These are phyloP conservation scores for Coccomyxa subellipsoidea DNA, from an alignment of 163 green algal species.

Conservation along the genomic window DNA sequence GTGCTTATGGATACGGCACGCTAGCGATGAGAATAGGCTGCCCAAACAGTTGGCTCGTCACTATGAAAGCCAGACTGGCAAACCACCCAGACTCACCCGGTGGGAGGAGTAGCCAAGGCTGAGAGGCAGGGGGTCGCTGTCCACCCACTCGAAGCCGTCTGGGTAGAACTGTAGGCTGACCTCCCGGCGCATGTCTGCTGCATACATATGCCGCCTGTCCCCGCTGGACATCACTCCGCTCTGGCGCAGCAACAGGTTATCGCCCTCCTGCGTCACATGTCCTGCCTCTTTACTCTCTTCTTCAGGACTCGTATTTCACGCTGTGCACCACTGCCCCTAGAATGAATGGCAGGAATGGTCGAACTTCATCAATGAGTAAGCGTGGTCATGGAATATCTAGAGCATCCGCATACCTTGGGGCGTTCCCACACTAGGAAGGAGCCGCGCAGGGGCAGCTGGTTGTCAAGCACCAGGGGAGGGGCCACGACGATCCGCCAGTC, in stretches of 20 bases:
- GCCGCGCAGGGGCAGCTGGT: constrained; percentile 65
- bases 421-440: constrained; percentile 76
- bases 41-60: no score
- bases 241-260: constrained; percentile 45
- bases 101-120: constrained; percentile 39
- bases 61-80: background rate
- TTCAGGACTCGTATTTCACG: background rate
- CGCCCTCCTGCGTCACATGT: constrained; percentile 12
- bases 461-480: constrained; percentile 67
- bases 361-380: no score
- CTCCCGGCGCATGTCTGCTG: constrained; percentile 53
- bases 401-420: constrained; percentile 14
- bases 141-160: constrained; percentile 69
- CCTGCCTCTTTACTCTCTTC: no score
- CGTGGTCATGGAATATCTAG: background rate
- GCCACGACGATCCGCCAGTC: constrained; percentile 67
- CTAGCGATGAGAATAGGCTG: no score
- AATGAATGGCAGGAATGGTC: background rate
- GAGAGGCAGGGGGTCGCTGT: constrained; percentile 55
- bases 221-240: constrained; percentile 43
- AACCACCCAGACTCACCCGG: background rate
- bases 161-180: constrained; percentile 71
- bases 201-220: constrained; percentile 3
- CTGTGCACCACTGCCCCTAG: background rate
- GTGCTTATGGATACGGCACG: no score